A percentile compares a stretch with the other conserved stretches of the same genome.
Evolutionary conservation across 805 yeast species (phyloP).

Genomic region (Starmera dryadoides): DNA sequence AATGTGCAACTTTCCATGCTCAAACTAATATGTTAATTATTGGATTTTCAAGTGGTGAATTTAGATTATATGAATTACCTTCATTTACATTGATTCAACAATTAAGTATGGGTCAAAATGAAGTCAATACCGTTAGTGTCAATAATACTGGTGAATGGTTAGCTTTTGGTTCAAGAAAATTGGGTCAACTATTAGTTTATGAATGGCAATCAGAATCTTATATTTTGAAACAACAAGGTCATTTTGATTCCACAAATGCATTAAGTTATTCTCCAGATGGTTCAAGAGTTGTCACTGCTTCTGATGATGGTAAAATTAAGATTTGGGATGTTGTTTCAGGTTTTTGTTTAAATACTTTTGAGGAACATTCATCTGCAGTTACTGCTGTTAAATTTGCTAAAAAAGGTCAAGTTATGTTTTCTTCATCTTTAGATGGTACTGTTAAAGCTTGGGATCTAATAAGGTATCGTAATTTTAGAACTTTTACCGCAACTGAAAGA

Average conservation of each 20-base stretch:
- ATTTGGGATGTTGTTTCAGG: slow-evolving; percentile 95
- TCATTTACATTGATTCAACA: slow-evolving; percentile 75
- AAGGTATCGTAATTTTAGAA: slow-evolving; percentile 88
- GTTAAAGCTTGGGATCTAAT: slow-evolving; percentile 95
- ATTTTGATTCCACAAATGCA: slow-evolving; percentile 83
- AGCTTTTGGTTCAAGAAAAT: slow-evolving; percentile 83
- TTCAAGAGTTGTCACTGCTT: slow-evolving; percentile 81
- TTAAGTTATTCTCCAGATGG: slow-evolving; percentile 94
- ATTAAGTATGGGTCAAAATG: slow-evolving; percentile 85
- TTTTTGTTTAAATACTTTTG: slow-evolving; percentile 85
- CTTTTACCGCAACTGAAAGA: slow-evolving; percentile 86
- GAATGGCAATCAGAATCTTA: slow-evolving; percentile 99
- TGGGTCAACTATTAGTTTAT: slow-evolving; percentile 93
- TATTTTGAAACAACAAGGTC: slow-evolving; percentile 93
- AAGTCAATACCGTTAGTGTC: slow-evolving; percentile 74
- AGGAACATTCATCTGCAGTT: slow-evolving; percentile 84
- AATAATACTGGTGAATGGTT: slow-evolving; percentile 93
- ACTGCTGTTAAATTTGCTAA: slow-evolving; percentile 85
- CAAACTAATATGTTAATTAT: slow-evolving; percentile 66
- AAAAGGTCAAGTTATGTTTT: slow-evolving; percentile 83
- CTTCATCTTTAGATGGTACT: slow-evolving; percentile 92
- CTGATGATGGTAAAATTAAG: slow-evolving; percentile 95
- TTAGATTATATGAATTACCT: slow-evolving; percentile 84
- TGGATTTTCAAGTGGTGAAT: slow-evolving; percentile 87
- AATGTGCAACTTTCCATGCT: slow-evolving; percentile 81